Conservation (phyloP, 1,139 yeast genomes). For the Geotrichum siamense region DNA sequence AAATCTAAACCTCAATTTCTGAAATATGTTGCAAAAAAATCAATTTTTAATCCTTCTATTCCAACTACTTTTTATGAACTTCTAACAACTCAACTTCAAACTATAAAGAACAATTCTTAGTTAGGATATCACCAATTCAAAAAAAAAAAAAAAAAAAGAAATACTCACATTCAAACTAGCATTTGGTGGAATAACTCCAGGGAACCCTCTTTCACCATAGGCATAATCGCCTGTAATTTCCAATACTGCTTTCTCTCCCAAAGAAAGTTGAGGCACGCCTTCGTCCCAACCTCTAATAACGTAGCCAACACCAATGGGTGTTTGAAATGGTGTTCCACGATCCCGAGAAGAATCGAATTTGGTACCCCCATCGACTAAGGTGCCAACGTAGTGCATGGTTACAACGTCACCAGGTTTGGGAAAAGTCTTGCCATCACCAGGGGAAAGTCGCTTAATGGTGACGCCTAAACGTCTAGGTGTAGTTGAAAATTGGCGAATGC, state of each 20-base stretch:
- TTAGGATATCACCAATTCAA: neutral
- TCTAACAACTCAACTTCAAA: conserved; percentile 87
- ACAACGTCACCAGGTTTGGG: conserved; percentile 83
- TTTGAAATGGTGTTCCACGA: conserved; percentile 91
- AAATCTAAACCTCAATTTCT: no score
- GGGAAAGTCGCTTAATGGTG: conserved; percentile 33
- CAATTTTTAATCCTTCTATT: neutral
- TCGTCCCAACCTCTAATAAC: conserved; percentile 96
- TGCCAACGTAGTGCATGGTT: conserved; percentile 86
- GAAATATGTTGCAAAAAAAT: no score
- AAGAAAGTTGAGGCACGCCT: conserved; percentile 81
- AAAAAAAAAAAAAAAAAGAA: neutral
- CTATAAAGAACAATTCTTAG: conserved; percentile 12
- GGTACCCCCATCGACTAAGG: conserved; percentile 62
- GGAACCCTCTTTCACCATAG: conserved; percentile 91
- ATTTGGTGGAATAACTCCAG: conserved; percentile 92
- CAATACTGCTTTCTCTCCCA: conserved; percentile 86
- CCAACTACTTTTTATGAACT: conserved; percentile 42
- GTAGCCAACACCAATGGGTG: conserved; percentile 90
- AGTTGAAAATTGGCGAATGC: conserved; percentile 11
- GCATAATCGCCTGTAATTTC: conserved; percentile 92
- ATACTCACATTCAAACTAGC: conserved; percentile 61
- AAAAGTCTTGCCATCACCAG: conserved; percentile 70
- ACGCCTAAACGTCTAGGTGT: conserved; percentile 35
- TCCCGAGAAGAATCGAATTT: conserved; percentile 92